Evolutionary conservation across 2,329 filamentous ascomycete genomes (phyloP).

Genomic region (Botrytis fragariae): DNA sequence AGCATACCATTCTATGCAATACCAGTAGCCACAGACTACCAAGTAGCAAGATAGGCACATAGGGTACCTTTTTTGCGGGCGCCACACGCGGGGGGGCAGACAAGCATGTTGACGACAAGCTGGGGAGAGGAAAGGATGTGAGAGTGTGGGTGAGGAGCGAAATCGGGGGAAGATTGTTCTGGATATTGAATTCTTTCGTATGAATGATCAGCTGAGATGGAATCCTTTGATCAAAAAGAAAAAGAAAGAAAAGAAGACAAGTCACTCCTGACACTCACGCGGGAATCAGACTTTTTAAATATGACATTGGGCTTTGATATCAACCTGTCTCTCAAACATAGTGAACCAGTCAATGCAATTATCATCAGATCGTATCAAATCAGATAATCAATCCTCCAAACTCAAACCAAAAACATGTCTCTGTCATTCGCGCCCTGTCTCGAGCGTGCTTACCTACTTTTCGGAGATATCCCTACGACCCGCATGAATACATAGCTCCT

Average conservation of each 20-base stretch:
- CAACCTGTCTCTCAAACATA: not conserved
- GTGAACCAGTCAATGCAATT: not conserved
- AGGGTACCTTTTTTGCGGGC: constrained; percentile 3
- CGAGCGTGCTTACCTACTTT: constrained; percentile 4
- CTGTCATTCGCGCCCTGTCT: not conserved
- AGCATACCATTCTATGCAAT: not conserved
- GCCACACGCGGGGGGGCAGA: constrained; percentile 4
- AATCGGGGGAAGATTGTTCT: not conserved
- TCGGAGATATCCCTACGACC: not conserved
- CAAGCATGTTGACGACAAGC: constrained; percentile 19
- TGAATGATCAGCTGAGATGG: not conserved
- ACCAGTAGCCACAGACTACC: not conserved
- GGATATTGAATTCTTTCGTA: not conserved
- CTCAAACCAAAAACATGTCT: not conserved
- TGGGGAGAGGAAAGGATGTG: not conserved
- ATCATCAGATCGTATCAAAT: not conserved
- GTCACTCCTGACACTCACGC: not conserved
- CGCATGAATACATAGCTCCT: not conserved
- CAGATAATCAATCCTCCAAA: not conserved
- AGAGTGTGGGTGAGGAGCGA: constrained; percentile 9
- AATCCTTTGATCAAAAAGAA: not conserved
- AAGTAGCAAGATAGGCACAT: not conserved
- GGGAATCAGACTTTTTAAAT: not conserved
- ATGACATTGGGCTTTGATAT: constrained; percentile 2
- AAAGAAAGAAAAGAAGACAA: not conserved